Evolutionary conservation across 106 monocot species (phyloP).

Genomic region (Dioscorea dumetorum): DNA sequence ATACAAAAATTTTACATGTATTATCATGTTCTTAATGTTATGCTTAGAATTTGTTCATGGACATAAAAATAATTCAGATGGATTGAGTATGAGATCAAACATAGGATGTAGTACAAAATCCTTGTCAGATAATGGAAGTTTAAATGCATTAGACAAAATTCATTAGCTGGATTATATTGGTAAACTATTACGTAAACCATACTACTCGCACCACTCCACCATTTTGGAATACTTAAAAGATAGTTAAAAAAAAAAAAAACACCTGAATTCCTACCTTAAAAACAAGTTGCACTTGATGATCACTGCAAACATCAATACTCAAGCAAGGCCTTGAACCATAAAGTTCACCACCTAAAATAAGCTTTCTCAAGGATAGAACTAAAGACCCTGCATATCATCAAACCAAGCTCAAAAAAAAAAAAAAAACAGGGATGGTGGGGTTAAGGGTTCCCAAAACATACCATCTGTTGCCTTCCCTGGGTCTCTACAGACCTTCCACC

Average conservation of each 20-base stretch:
- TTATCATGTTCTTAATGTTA: too few relatives aligned
- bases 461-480: constrained; percentile 42
- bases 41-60: too few relatives aligned
- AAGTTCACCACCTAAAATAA: constrained; percentile 56
- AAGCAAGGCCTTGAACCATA: constrained; percentile 83
- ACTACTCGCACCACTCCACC: too few relatives aligned
- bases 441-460: constrained; percentile 7
- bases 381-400: constrained; percentile 35
- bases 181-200: too few relatives aligned
- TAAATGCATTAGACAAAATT: neutral
- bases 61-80: too few relatives aligned
- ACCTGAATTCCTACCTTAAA: constrained; percentile 27
- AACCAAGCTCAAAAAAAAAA: neutral
- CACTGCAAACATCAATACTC: constrained; percentile 75
- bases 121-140: neutral
- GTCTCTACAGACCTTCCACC: constrained; percentile 47
- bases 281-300: constrained; percentile 64
- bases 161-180: too few relatives aligned
- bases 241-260: neutral
- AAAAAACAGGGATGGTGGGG: neutral
- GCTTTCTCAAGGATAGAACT: constrained; percentile 50
- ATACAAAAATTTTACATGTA: too few relatives aligned
- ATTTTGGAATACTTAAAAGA: neutral
- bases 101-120: too few relatives aligned
- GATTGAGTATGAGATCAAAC: too few relatives aligned